Evolutionary conservation across 192 early-diverging fungal species (phyloP), one percentile per base, ranked within the genome.

Genomic region (Mortierella hygrophila): DNA sequence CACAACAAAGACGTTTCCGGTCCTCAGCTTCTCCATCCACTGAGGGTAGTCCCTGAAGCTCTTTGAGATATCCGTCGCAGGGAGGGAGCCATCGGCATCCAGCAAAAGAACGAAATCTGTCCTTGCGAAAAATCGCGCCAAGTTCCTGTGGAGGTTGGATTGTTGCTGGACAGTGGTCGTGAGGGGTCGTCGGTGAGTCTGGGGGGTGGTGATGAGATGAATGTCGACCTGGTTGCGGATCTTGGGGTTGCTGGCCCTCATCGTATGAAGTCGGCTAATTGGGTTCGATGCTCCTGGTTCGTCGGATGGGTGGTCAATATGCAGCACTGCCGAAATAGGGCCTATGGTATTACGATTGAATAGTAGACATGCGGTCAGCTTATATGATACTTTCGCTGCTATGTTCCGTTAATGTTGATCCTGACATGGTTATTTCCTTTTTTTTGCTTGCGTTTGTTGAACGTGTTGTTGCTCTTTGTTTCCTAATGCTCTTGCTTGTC

Each of bases 111-210:
- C 81, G 63, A 87, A 93, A 52, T 93, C 92, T 6, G 90, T 85
- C 1, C 88, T 74, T 11, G 90, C 88, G 76, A 93, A 92, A 42
- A 93, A 85, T n/a, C 92, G 80, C 32, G 90, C 91, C 42, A 92
- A 32, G 76, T 92, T 92, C 4, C 90, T 89, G 40, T 93, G 89
- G 26, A 92, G 76, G 68, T 92, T 93, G 60, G 88, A 76, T 32
- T 88, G 83, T 52, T 86, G 83, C 26, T 81, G 75, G 23, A 90
- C 71, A 13, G 83, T 68, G 18, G 72, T 54, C 16, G 80, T 76
- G 7, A 40, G 74, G 20, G 75, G 74, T 18, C 81, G 87, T 44
- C 83, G 82, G 35, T 85, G 72, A 46, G 80, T 77, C 32, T 79
- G 72, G 9, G 86, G 77, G 20, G 83, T 82, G 35, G 80, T 76